Conservation (phyloP, 2,329 filamentous ascomycete genomes). For the Botrytis tulipae region DNA sequence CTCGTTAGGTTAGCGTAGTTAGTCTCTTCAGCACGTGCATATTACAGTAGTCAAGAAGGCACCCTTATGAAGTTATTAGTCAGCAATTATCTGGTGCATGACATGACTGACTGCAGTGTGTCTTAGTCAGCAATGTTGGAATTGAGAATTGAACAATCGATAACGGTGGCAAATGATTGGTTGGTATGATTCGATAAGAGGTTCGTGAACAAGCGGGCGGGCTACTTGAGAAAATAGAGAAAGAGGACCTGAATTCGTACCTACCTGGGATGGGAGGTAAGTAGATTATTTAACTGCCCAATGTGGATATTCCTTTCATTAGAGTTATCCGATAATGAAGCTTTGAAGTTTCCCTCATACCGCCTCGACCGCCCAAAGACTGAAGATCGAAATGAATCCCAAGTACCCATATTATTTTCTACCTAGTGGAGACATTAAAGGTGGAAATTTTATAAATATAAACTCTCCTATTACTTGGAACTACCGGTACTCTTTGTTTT, state of each 20-base stretch:
- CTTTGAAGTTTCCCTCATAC: neutral
- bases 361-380: neutral
- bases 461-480: neutral
- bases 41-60: neutral
- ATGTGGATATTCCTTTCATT: neutral
- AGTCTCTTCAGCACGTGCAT: neutral
- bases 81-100: neutral
- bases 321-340: neutral
- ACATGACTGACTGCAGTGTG: too few species aligned
- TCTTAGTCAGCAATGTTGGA: neutral
- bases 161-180: neutral
- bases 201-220: neutral
- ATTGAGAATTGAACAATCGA: neutral
- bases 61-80: neutral
- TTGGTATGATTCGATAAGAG: neutral
- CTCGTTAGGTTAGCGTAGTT: neutral
- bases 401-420: slow-evolving; percentile 11
- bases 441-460: neutral
- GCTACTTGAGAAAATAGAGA: neutral
- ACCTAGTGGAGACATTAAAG: slow-evolving; percentile 7
- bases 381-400: neutral
- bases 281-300: neutral
- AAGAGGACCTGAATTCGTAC: neutral
- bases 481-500: neutral
- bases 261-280: too few species aligned